These are phyloP conservation scores for Hypoxylon sp. DNA, from an alignment of 2,329 filamentous ascomycete species.

Conservation along the genomic window DNA sequence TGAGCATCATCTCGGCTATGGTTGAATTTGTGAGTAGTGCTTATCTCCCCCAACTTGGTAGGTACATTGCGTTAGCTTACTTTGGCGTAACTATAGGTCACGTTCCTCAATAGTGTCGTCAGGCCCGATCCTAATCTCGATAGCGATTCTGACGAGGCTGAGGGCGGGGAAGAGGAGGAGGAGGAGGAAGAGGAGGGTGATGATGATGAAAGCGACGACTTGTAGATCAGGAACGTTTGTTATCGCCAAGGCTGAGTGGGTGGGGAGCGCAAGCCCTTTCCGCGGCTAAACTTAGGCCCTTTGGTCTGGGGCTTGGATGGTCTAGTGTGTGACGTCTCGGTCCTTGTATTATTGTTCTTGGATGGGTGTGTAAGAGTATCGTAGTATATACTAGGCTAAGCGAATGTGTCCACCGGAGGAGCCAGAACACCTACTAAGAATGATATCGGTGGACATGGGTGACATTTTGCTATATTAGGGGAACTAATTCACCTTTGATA, in stretches of 20 bases:
- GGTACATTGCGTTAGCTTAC: constrained; percentile 1
- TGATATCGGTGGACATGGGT: background rate
- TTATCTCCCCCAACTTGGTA: constrained; percentile 30
- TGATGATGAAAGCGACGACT: constrained; percentile 7
- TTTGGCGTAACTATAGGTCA: constrained; percentile 65
- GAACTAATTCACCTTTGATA: background rate
- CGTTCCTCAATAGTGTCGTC: constrained; percentile 79
- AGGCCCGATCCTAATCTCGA: constrained; percentile 75
- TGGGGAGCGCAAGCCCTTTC: background rate
- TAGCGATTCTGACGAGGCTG: constrained; percentile 58
- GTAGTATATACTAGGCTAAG: background rate
- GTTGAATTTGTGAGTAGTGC: constrained; percentile 83
- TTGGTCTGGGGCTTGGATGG: background rate
- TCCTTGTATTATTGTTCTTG: background rate
- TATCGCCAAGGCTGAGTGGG: background rate
- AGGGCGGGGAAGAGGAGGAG: constrained; percentile 34
- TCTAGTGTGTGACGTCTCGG: background rate
- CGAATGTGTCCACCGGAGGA: background rate
- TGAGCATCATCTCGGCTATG: constrained; percentile 76
- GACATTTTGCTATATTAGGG: background rate
- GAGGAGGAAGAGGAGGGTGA: constrained; percentile 23
- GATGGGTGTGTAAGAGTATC: background rate
- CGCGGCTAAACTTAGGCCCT: background rate
- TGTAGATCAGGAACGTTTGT: background rate
- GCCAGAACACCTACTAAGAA: background rate